Evolutionary conservation across 148 eudicot genomes (phyloP).

Genomic region (Selenicereus undatus): DNA sequence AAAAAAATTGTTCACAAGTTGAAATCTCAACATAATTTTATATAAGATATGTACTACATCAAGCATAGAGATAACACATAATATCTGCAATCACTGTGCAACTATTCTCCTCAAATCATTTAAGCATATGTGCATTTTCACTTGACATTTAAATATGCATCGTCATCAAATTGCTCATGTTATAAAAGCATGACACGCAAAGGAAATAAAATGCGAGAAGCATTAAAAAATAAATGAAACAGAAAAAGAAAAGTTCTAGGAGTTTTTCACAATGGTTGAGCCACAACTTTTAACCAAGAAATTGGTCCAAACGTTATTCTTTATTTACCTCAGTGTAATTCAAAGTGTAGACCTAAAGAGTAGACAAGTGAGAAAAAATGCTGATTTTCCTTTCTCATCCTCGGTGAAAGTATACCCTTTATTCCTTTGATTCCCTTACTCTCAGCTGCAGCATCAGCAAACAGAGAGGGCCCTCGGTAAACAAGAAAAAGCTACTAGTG

Average conservation of each 20-base stretch:
- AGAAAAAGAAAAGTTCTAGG: neutral
- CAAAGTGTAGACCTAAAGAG: conserved; percentile 1
- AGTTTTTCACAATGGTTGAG: conserved; percentile 19
- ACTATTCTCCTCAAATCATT: neutral
- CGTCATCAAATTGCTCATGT: neutral
- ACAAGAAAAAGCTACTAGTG: conserved; percentile 15
- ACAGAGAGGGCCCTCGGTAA: conserved; percentile 19
- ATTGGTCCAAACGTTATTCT: conserved; percentile 16
- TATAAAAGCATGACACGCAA: neutral
- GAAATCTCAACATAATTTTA: neutral
- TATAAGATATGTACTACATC: no score
- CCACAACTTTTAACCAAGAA: conserved; percentile 7
- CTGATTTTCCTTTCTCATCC: conserved; percentile 9
- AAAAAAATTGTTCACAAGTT: neutral
- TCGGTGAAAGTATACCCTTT: conserved; percentile 18
- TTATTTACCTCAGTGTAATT: conserved; percentile 10
- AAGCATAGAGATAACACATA: neutral
- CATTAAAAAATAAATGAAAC: neutral
- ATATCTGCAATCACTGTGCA: neutral
- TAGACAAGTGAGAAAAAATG: conserved; percentile 4
- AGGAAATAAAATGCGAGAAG: neutral
- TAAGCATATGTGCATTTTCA: neutral
- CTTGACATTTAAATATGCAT: neutral
- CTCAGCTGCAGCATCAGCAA: conserved; percentile 10
- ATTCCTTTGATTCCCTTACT: conserved; percentile 12